A percentile compares a stretch with the other conserved stretches of the same genome.
phyloP scores from a whole-genome alignment of 164 flowering plant genomes.

The Paratinospora sagittata region DNA sequence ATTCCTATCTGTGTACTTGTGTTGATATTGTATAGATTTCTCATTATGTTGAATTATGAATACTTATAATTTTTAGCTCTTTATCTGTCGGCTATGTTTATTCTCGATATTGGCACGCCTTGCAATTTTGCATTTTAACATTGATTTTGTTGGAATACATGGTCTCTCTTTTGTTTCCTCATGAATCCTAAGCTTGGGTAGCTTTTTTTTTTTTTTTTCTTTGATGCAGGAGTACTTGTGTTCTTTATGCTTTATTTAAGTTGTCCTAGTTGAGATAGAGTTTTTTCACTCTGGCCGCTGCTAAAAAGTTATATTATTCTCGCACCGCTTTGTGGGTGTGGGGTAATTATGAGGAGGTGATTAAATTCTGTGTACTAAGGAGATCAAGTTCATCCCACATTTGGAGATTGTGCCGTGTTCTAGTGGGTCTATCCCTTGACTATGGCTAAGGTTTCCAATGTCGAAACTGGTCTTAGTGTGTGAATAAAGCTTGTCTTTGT shows the following conservation, averaged over 20 bases:
- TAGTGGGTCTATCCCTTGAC: slow-evolving; percentile 70
- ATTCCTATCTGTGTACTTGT: too few species aligned
- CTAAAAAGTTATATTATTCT: slow-evolving; percentile 46
- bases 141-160: neutral
- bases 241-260: slow-evolving; percentile 31
- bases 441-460: slow-evolving; percentile 63
- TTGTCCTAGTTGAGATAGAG: slow-evolving; percentile 34
- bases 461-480: slow-evolving; percentile 14
- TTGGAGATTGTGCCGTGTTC: slow-evolving; percentile 87
- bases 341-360: slow-evolving; percentile 49
- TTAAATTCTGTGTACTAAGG: slow-evolving; percentile 48
- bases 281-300: slow-evolving; percentile 94
- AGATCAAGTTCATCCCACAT: slow-evolving; percentile 74
- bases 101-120: neutral
- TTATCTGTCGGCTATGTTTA: neutral
- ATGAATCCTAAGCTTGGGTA: neutral
- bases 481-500: slow-evolving; percentile 27
- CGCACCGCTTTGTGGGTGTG: slow-evolving; percentile 95
- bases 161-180: neutral
- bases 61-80: neutral
- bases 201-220: slow-evolving; percentile 8
- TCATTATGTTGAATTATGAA: neutral
- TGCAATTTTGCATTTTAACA: neutral
- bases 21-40: neutral
- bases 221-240: slow-evolving; percentile 37